phyloP scores from a whole-genome alignment of 129 eudicot genomes.

The Kitagawia praeruptora region DNA sequence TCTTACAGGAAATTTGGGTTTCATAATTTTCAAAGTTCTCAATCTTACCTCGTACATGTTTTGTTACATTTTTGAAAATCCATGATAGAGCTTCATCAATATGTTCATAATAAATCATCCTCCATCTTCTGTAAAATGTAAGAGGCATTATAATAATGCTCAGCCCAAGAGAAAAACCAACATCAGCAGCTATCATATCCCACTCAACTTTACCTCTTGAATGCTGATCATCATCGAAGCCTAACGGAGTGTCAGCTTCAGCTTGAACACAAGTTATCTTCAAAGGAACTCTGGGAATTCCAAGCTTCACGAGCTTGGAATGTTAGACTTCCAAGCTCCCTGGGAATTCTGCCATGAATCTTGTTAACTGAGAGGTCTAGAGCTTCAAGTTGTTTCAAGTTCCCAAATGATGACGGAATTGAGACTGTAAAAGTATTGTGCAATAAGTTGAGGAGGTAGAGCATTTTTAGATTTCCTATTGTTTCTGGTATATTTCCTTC shows the following conservation, averaged over 20 bases:
- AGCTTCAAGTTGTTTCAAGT: slow-evolving; percentile 41
- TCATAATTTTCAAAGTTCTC: neutral
- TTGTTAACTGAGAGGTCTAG: slow-evolving; percentile 56
- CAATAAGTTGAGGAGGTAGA: slow-evolving; percentile 45
- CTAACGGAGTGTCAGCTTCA: neutral
- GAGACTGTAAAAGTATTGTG: slow-evolving; percentile 38
- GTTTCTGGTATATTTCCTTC: slow-evolving; percentile 38
- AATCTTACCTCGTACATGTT: neutral
- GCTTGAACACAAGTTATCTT: slow-evolving; percentile 2
- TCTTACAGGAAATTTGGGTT: neutral
- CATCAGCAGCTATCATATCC: slow-evolving; percentile 11
- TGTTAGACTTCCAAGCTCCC: slow-evolving; percentile 18
- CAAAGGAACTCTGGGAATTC: slow-evolving; percentile 25
- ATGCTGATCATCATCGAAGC: neutral
- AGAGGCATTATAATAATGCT: slow-evolving; percentile 18
- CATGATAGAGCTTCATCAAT: slow-evolving; percentile 6
- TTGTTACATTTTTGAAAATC: slow-evolving; percentile 20
- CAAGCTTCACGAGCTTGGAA: slow-evolving; percentile 47
- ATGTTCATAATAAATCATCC: slow-evolving; percentile 12
- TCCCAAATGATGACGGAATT: slow-evolving; percentile 49
- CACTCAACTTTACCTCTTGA: neutral
- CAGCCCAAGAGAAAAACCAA: slow-evolving; percentile 17
- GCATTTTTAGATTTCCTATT: slow-evolving; percentile 37
- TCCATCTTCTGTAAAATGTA: slow-evolving; percentile 11
- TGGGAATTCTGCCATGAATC: slow-evolving; percentile 52